Conservation (phyloP, 2,329 filamentous ascomycete species). For the Myriosclerotinia scirpicola region DNA sequence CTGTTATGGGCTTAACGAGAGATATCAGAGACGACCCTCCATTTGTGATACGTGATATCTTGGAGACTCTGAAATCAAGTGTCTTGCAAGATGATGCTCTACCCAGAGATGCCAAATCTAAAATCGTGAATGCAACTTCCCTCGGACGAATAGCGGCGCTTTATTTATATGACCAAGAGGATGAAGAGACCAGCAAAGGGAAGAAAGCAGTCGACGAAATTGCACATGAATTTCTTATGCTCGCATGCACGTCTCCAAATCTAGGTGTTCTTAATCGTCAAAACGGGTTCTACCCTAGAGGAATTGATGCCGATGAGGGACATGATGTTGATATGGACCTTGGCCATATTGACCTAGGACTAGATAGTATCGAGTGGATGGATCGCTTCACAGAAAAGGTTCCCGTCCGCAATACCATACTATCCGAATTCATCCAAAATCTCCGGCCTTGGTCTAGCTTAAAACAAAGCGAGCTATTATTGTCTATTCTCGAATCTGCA, state of each 20-base stretch:
- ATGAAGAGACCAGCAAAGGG: constrained; percentile 47
- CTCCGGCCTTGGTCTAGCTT: constrained; percentile 81
- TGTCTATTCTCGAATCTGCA: constrained; percentile 75
- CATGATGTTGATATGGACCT: constrained; percentile 48
- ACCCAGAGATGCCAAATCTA: constrained; percentile 70
- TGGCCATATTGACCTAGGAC: constrained; percentile 58
- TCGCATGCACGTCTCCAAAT: constrained; percentile 70
- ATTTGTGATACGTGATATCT: constrained; percentile 70
- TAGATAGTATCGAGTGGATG: constrained; percentile 70
- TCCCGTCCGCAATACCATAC: constrained; percentile 73
- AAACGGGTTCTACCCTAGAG: constrained; percentile 80
- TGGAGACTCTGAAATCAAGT: constrained; percentile 67
- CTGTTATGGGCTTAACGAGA: constrained; percentile 71
- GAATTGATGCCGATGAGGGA: constrained; percentile 58
- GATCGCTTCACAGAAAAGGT: constrained; percentile 65
- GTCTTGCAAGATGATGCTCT: constrained; percentile 76
- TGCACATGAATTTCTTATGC: constrained; percentile 72
- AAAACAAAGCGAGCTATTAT: constrained; percentile 77
- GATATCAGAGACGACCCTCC: constrained; percentile 76
- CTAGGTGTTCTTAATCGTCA: constrained; percentile 75
- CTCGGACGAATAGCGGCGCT: constrained; percentile 70
- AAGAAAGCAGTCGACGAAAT: constrained; percentile 61
- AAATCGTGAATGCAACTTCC: constrained; percentile 71
- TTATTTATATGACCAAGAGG: constrained; percentile 58
- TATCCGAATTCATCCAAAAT: constrained; percentile 76